Conservation (phyloP, 805 yeast genomes). For the Wickerhamomyces strasburgensis region DNA sequence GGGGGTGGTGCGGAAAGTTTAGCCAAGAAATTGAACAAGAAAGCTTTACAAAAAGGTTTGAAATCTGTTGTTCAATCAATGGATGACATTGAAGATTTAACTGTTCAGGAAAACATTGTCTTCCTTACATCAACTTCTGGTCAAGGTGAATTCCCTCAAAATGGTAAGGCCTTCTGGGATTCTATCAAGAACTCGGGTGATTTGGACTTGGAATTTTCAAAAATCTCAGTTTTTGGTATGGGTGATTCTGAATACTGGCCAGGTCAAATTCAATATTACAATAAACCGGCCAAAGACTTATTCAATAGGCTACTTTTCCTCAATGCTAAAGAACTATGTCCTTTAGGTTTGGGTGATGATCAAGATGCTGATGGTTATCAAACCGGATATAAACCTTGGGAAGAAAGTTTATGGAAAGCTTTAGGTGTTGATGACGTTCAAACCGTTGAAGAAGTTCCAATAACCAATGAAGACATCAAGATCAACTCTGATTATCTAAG, state of each 20-base stretch:
- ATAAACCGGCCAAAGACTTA: constrained; percentile 82
- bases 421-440: constrained; percentile 80
- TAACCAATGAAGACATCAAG: constrained; percentile 95
- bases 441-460: constrained; percentile 84
- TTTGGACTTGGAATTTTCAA: constrained; percentile 66
- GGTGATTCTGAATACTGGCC: constrained; percentile 99
- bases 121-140: constrained; percentile 87
- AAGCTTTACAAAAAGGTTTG: constrained; percentile 51
- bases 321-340: constrained; percentile 70
- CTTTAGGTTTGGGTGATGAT: constrained; percentile 89
- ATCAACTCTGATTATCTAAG: constrained; percentile 79
- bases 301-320: constrained; percentile 56
- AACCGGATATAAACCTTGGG: constrained; percentile 91
- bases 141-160: constrained; percentile 88
- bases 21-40: constrained; percentile 58
- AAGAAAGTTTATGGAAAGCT: constrained; percentile 77
- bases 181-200: constrained; percentile 59
- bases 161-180: constrained; percentile 70
- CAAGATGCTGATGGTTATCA: constrained; percentile 95
- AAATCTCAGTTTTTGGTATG: constrained; percentile 74
- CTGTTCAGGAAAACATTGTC: constrained; percentile 45
- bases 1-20: constrained; percentile 87
- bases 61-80: constrained; percentile 46
- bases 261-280: constrained; percentile 89
- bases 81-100: constrained; percentile 56